Conservation (phyloP, 2,329 filamentous ascomycete genomes). For the Diaporthe vaccinii region DNA sequence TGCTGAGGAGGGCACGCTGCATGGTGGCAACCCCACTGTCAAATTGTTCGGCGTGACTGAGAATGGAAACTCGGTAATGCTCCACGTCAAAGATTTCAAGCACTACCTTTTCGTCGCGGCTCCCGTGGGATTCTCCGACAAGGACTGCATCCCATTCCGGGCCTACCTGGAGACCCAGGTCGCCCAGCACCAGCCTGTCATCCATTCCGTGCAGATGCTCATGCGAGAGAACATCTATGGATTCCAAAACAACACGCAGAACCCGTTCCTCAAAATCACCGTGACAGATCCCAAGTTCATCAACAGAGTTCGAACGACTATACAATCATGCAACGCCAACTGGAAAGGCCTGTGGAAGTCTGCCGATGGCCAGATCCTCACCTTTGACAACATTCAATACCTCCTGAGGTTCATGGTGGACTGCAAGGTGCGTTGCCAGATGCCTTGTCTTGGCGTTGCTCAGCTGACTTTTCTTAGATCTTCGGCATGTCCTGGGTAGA, state of each 20-base stretch:
- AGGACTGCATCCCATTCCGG: slow-evolving; percentile 84
- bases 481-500: slow-evolving; percentile 99
- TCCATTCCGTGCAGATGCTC: slow-evolving; percentile 85
- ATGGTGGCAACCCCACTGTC: slow-evolving; percentile 81
- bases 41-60: slow-evolving; percentile 94
- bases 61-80: slow-evolving; percentile 87
- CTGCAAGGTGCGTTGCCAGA: slow-evolving; percentile 73
- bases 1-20: slow-evolving; percentile 86
- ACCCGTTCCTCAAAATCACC: slow-evolving; percentile 92
- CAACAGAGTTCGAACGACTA: slow-evolving; percentile 77
- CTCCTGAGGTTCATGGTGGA: slow-evolving; percentile 98
- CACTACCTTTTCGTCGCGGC: slow-evolving; percentile 97
- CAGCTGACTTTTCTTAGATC: slow-evolving; percentile 64
- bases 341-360: slow-evolving; percentile 92
- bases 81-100: slow-evolving; percentile 95
- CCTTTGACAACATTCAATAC: slow-evolving; percentile 97
- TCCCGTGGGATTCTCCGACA: slow-evolving; percentile 82
- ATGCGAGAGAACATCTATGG: slow-evolving; percentile 93
- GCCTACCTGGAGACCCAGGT: slow-evolving; percentile 84
- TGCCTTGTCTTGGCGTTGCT: background rate
- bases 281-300: slow-evolving; percentile 92
- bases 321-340: slow-evolving; percentile 84
- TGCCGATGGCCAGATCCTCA: slow-evolving; percentile 79
- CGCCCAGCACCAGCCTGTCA: slow-evolving; percentile 78
- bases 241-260: slow-evolving; percentile 93